These are phyloP conservation scores for Holtermanniella nyarrowii DNA, from an alignment of 768 basidiomycete species.

Conservation along the genomic window DNA sequence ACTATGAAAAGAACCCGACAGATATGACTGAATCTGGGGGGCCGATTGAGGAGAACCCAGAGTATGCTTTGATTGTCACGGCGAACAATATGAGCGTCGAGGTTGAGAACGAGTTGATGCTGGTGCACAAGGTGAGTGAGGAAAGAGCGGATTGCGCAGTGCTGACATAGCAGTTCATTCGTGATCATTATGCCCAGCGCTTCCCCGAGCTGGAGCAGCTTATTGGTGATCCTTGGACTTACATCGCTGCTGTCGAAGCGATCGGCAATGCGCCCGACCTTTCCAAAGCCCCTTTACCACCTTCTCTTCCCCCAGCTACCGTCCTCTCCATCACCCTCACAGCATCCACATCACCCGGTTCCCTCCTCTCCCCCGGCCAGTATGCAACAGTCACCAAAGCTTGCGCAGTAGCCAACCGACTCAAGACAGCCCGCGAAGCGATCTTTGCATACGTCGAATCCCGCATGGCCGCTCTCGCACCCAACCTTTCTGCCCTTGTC, in stretches of 20 bases:
- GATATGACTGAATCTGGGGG: conserved; percentile 67
- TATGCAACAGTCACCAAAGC: conserved; percentile 78
- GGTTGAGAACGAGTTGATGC: conserved; percentile 91
- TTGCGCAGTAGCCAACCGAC: conserved; percentile 73
- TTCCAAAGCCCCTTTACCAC: conserved; percentile 70
- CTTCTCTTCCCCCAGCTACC: conserved; percentile 73
- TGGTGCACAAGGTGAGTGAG: conserved; percentile 76
- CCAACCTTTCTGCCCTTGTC: conserved; percentile 95
- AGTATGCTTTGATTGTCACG: conserved; percentile 91
- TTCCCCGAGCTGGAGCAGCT: conserved; percentile 97
- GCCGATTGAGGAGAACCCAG: conserved; percentile 66
- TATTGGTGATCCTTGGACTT: conserved; percentile 81
- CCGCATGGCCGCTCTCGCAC: conserved; percentile 95
- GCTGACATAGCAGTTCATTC: conserved; percentile 61
- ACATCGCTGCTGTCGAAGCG: conserved; percentile 78
- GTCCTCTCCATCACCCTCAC: conserved; percentile 95
- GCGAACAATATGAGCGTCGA: conserved; percentile 98
- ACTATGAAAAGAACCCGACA: conserved; percentile 70
- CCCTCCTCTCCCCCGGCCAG: conserved; percentile 55
- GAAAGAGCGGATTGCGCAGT: neutral
- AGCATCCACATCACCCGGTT: conserved; percentile 79
- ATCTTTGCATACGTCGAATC: conserved; percentile 99
- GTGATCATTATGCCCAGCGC: conserved; percentile 88
- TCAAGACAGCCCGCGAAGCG: conserved; percentile 86
- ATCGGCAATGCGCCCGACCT: conserved; percentile 81